A percentile compares a stretch with the other conserved stretches of the same genome.
Evolutionary conservation across 2,329 filamentous ascomycete species (phyloP).

Genomic region (Tolypocladium guangdongense): DNA sequence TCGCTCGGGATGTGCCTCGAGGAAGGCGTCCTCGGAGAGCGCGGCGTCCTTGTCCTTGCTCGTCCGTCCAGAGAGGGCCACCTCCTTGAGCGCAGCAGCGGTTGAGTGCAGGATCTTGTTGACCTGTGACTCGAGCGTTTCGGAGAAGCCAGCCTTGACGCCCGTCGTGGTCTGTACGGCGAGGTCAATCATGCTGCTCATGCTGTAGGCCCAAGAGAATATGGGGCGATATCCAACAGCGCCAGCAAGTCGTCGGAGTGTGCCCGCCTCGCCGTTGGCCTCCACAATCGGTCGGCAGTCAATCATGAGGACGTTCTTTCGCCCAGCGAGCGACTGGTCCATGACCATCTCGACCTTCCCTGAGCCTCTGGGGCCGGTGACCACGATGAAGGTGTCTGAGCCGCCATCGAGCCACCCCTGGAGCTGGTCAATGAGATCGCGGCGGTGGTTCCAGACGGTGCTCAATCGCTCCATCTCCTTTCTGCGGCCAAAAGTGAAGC

Average conservation of each 20-base stretch:
- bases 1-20: slow-evolving; percentile 79
- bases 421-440: slow-evolving; percentile 70
- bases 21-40: slow-evolving; percentile 72
- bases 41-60: slow-evolving; percentile 64
- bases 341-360: slow-evolving; percentile 83
- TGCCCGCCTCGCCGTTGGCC: slow-evolving; percentile 75
- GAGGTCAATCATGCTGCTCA: slow-evolving; percentile 85
- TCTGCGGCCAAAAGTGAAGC: slow-evolving; percentile 50
- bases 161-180: slow-evolving; percentile 90
- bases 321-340: slow-evolving; percentile 68
- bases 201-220: slow-evolving; percentile 92
- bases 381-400: slow-evolving; percentile 82
- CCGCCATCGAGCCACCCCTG: slow-evolving; percentile 81
- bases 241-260: slow-evolving; percentile 68
- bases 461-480: slow-evolving; percentile 56
- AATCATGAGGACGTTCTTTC: slow-evolving; percentile 69
- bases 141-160: slow-evolving; percentile 87
- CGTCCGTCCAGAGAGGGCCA: slow-evolving; percentile 58
- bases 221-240: slow-evolving; percentile 87
- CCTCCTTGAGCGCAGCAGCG: slow-evolving; percentile 63
- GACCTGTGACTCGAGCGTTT: slow-evolving; percentile 81
- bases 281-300: slow-evolving; percentile 93
- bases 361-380: slow-evolving; percentile 84
- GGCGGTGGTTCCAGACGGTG: slow-evolving; percentile 81
- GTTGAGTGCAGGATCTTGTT: slow-evolving; percentile 84